Conservation (phyloP, 1,139 yeast genomes). For the Hyphopichia fennica region DNA sequence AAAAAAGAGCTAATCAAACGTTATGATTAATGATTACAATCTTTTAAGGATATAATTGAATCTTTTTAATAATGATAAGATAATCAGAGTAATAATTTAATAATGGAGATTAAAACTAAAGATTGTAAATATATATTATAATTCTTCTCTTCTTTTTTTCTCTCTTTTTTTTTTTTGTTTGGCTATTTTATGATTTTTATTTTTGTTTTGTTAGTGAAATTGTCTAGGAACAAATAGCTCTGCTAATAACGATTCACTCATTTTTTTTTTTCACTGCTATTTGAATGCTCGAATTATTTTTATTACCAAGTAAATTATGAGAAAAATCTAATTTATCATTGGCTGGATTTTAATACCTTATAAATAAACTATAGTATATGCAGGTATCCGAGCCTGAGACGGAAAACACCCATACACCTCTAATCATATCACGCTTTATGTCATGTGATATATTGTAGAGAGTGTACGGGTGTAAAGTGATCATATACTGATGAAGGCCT, state of each 20-base stretch:
- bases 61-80: not conserved
- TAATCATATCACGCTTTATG: too few relatives aligned
- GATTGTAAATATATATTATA: not conserved
- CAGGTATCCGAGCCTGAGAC: not conserved
- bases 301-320: constrained; percentile 1
- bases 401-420: not conserved
- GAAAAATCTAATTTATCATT: constrained; percentile 5
- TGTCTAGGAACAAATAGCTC: not conserved
- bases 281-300: not conserved
- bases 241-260: not conserved
- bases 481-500: too few relatives aligned
- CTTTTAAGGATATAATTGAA: not conserved
- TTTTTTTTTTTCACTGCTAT: not conserved
- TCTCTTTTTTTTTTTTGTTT: not conserved
- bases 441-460: too few relatives aligned
- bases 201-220: constrained; percentile 1
- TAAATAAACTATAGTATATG: not conserved
- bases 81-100: not conserved
- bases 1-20: not conserved
- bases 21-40: not conserved
- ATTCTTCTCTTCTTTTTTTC: not conserved
- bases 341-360: constrained; percentile 1
- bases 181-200: too few relatives aligned
- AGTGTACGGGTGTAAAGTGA: too few relatives aligned
- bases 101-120: not conserved